Percentiles rank a stretch among this genome's conserved stretches.
Evolutionary conservation across 768 basidiomycete species (phyloP).

Genomic region (Russula vinacea): DNA sequence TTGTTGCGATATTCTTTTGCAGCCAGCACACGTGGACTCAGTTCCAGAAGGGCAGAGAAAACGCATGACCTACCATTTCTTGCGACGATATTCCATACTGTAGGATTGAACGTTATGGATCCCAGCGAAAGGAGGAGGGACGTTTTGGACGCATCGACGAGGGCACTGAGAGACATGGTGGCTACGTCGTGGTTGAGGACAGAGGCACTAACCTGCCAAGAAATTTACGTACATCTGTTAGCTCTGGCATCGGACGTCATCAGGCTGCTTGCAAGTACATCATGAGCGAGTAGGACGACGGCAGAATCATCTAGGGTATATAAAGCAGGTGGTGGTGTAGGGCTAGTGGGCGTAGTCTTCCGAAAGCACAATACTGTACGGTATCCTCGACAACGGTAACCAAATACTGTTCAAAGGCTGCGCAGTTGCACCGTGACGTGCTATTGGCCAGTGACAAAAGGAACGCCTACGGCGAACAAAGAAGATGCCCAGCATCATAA

Average conservation of each 20-base stretch:
- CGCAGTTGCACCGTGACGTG: no score
- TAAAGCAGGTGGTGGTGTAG: not conserved
- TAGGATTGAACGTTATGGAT: conserved; percentile 84
- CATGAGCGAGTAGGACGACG: not conserved
- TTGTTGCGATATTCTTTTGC: conserved; percentile 72
- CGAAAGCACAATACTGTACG: not conserved
- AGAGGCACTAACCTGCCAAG: not conserved
- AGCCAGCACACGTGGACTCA: conserved; percentile 1
- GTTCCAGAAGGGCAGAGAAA: conserved; percentile 35
- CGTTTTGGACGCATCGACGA: conserved; percentile 58
- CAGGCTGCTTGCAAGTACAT: not conserved
- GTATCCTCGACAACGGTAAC: not conserved
- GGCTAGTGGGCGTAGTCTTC: no score
- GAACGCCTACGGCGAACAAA: not conserved
- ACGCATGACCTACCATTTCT: conserved; percentile 64
- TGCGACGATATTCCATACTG: conserved; percentile 94
- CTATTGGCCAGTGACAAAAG: not conserved
- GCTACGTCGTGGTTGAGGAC: conserved; percentile 12
- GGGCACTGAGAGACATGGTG: conserved; percentile 36
- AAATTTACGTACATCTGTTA: conserved; percentile 6
- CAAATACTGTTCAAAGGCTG: not conserved
- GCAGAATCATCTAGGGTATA: not conserved
- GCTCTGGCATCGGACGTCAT: not conserved
- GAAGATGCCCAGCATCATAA: not conserved
- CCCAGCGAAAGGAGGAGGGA: conserved; percentile 66